These are phyloP conservation scores for Blastobotrys elegans DNA, from an alignment of 1,139 yeast species.

Conservation along the genomic window DNA sequence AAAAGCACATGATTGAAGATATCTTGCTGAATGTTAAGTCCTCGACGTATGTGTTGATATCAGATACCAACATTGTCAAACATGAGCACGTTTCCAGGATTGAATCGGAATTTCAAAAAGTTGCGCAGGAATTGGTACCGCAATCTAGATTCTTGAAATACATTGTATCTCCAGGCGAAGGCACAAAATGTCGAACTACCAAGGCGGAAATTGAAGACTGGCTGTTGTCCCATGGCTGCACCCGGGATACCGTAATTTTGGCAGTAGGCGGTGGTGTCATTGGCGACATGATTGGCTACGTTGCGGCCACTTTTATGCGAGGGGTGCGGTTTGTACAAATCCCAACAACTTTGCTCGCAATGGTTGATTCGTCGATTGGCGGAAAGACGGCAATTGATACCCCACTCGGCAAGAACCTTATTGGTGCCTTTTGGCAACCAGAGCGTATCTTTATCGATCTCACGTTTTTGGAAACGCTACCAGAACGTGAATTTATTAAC, in stretches of 20 bases:
- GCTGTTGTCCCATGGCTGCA: conserved; percentile 79
- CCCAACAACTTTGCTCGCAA: conserved; percentile 88
- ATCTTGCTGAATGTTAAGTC: conserved; percentile 61
- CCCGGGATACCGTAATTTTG: conserved; percentile 89
- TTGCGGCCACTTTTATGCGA: conserved; percentile 98
- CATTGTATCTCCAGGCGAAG: conserved; percentile 88
- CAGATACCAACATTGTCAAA: conserved; percentile 75
- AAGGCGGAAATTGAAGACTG: conserved; percentile 94
- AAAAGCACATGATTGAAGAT: conserved; percentile 68
- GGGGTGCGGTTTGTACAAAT: conserved; percentile 93
- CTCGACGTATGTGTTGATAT: conserved; percentile 86
- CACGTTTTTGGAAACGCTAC: conserved; percentile 79
- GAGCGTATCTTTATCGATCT: conserved; percentile 83
- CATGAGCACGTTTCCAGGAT: conserved; percentile 54
- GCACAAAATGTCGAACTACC: conserved; percentile 79
- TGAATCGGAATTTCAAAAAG: conserved; percentile 33
- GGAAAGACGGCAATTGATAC: conserved; percentile 99
- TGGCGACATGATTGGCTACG: conserved; percentile 99
- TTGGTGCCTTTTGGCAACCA: conserved; percentile 99
- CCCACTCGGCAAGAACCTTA: conserved; percentile 92
- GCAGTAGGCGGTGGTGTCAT: conserved; percentile 99
- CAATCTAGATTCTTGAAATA: conserved; percentile 54
- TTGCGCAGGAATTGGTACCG: conserved; percentile 9
- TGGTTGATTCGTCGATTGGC: conserved; percentile 98
- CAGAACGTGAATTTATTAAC: conserved; percentile 89